Evolutionary conservation across 345 rosid genomes (phyloP), one percentile per base, ranked within the genome.

Genomic region (Dipteronia sinensis): DNA sequence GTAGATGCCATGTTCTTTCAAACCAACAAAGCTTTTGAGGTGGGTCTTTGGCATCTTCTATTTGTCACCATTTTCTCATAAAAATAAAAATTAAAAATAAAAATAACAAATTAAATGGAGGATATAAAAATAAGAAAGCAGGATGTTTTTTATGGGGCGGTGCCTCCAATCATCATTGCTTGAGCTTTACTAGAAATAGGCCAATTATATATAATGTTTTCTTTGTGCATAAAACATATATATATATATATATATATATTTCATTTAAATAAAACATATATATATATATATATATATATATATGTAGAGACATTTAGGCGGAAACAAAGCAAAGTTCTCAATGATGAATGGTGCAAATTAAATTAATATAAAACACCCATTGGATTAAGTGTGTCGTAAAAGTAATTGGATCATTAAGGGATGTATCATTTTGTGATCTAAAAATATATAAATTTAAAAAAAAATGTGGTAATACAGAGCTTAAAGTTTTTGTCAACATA

Each of bases 11-110:
- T 72, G 73, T 70, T 76, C 58, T 73, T 79, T 79, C 75, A 78
- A 78, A 76, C 51, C 53, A 77, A 66, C 51, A 62, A 78, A 66
- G 77, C 81, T 85, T 89, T 85, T 80, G 76, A 82, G 82, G 82
- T 77, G 82, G 84, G 78, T 71, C 46, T 80, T 85, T 83, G 80
- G 82, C 86, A 47, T 78, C 63, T 83, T 81, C 73, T 72, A 12
- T 61, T 81, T 79, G 78, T 65, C 64, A 59, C 64, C 64, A 55
- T 70, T 77, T 69, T 59, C 4, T 19, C 25, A 16, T 13, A 27
- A 65, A 70, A 59, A 34, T 34, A 0, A 34, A 34, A 34, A 34
- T 4, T 34, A 4, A 34, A 34, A 34, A 34, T 34, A 4, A 34
- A 34, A 34, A 34, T 34, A 0, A 34, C 38, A 9, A 66, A 64